Percentiles rank a stretch among this genome's conserved stretches.
Conservation (phyloP, 768 basidiomycete genomes). For the Phylloporus sp. region DNA sequence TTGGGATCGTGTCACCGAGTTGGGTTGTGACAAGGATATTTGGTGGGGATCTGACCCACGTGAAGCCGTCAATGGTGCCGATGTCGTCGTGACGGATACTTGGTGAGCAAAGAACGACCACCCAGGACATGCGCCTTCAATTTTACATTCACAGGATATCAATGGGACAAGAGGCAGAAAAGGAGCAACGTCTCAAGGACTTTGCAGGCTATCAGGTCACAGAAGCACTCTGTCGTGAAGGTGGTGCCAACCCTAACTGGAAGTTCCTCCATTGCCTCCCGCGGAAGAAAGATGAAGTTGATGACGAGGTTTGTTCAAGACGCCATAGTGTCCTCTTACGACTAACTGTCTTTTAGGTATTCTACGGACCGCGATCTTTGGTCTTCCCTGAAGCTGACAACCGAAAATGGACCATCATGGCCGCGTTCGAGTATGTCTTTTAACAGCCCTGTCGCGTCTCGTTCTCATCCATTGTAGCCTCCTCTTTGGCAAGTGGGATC, state of each 20-base stretch:
- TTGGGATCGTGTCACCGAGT: conserved; percentile 75
- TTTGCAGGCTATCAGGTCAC: conserved; percentile 95
- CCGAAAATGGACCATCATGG: conserved; percentile 96
- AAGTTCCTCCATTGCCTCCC: conserved; percentile 96
- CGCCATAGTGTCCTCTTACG: background rate
- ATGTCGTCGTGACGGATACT: conserved; percentile 96
- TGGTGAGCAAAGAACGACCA: conserved; percentile 51
- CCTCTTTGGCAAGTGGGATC: conserved; percentile 48
- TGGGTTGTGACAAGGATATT: conserved; percentile 69
- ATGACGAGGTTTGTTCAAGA: conserved; percentile 70
- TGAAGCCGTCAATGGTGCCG: conserved; percentile 85
- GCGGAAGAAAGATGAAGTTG: conserved; percentile 88
- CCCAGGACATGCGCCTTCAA: background rate
- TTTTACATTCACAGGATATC: conserved; percentile 66
- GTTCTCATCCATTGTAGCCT: conserved; percentile 15
- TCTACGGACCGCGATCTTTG: conserved; percentile 87
- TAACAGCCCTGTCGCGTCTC: background rate
- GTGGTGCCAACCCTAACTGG: conserved; percentile 84
- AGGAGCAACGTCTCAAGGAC: conserved; percentile 76
- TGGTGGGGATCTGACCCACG: conserved; percentile 74
- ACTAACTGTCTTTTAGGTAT: conserved; percentile 51
- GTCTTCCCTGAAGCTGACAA: conserved; percentile 96
- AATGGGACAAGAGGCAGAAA: conserved; percentile 98
- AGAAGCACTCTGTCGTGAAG: conserved; percentile 74
- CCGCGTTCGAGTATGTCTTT: conserved; percentile 74